Evolutionary conservation across 345 rosid genomes (phyloP), one percentile per base, ranked within the genome.

Genomic region (Jatropha curcas): DNA sequence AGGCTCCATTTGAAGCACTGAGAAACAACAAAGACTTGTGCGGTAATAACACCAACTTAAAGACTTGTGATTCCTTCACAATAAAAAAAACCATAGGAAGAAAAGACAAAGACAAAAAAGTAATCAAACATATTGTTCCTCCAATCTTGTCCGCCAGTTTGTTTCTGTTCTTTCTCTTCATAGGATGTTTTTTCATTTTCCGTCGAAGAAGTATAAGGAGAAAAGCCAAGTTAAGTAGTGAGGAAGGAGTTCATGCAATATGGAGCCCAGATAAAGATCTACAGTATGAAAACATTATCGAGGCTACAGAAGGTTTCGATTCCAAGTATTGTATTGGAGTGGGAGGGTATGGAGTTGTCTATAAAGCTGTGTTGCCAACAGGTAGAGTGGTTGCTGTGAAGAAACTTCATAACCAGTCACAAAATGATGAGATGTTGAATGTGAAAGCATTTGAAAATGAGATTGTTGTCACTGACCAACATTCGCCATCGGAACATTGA

Each of bases 371-470:
- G 14, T 9, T 56, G 5, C 25, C 60, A 22, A n/a, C 60, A 56
- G 30, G 60, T 27, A 30, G 31, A 27, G 60, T 56, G 27, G 60
- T 56, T 56, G 60, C 60, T 27, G 60, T 56, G 60, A 56, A 56
- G 30, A 56, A 56, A 24, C 5, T 56, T 56, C 60, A 56, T 27
- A 8, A 35, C 39, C 60, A n/a, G 12, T 56, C 60, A 3, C 30
- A 24, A 22, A 27, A 22, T 50, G 27, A 8, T 35, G 39, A 35
- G 39, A 35, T 35, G 39, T 5, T 8, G 4, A 35, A 56, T 56
- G 2, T 27, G 13, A 56, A 56, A 56, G 8, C 60, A 5, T 56
- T 56, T 27, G 30, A n/a, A 27, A 27, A 9, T n/a, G 60, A 56
- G 60, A 56, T 56, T 56, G 5, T 1, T n/a, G 60, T n/a, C 31